Evolutionary conservation across 768 basidiomycete species (phyloP), one percentile per base, ranked within the genome.

Genomic region (Suillus lakei): DNA sequence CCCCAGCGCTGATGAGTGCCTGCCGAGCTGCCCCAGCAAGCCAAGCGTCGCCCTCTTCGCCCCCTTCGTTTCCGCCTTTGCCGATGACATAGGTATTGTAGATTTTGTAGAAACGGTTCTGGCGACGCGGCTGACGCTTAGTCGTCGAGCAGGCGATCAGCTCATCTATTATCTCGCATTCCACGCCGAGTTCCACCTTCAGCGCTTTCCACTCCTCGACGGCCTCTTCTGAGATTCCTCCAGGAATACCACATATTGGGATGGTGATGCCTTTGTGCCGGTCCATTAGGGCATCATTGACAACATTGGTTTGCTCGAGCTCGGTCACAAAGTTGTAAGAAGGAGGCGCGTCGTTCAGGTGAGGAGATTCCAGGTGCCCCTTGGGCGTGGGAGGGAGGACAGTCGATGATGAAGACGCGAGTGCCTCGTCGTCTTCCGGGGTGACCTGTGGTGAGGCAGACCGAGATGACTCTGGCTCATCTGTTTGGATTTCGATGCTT

Each of bases 161-260:
- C 75, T 89, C 86, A 74, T 95, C 92, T 70, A 95, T 91, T 54
- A 92, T 90, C 34, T 80, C 69, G 70, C 93, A 95, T 32, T 89
- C 89, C 51, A 93, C 82, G 13, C 93, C 93, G 10, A 95, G 82
- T 73, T 94, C 91, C 32, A 86, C 86, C 76, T 95, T 92, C 62
- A 95, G 79, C 8, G 88, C 84, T 68, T 86, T 87, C 93, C 93
- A 95, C 68, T 92, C 92, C 67, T 90, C 91, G 28, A 84, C 75
- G 2, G 86, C 80, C 41, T 92, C 91, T 61, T 86, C 83, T 5
- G 91, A 88, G 32, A 95, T 78, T 13, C 88, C 89, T 4, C 84
- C 84, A 2, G 75, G 60, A 28, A 82, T 50, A n/a, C 70, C 74
- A 50, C 82, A 80, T 60, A 84, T 74, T 9, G 84, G 84, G 41